Conservation (phyloP, 495 filamentous ascomycete genomes). For the Podospora sp. region DNA sequence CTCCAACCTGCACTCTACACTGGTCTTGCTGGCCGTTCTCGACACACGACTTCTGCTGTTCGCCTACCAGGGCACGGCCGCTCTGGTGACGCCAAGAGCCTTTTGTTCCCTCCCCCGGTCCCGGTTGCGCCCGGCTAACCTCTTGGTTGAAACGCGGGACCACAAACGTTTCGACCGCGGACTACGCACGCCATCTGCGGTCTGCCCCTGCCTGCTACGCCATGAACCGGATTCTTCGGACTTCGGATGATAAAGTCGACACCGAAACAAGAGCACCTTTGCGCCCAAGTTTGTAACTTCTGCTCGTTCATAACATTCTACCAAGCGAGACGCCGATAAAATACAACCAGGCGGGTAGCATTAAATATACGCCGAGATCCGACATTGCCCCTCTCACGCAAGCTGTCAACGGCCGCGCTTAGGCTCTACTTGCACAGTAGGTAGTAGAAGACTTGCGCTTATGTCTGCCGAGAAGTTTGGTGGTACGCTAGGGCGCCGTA, state of each 20-base stretch:
- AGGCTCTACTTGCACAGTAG: too few species aligned
- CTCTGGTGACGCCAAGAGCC: constrained; percentile 2
- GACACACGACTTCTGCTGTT: too few species aligned
- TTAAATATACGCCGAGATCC: too few species aligned
- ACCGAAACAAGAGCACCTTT: neutral
- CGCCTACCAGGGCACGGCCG: neutral
- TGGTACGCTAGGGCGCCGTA: constrained; percentile 6
- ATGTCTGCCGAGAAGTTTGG: neutral
- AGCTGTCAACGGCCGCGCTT: neutral
- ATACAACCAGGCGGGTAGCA: too few species aligned
- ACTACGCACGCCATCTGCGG: constrained; percentile 8
- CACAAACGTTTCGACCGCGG: constrained; percentile 19
- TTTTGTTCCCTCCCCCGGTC: neutral
- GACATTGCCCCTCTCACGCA: too few species aligned
- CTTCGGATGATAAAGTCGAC: neutral
- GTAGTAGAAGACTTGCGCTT: neutral
- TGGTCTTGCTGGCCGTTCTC: too few species aligned
- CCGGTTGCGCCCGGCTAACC: neutral
- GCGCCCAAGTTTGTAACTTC: neutral
- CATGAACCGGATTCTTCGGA: neutral
- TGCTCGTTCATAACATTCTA: neutral
- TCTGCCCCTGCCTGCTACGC: neutral
- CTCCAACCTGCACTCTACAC: neutral
- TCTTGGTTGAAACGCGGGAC: constrained; percentile 23
- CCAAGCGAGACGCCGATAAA: too few species aligned